Percentiles rank a stretch among this genome's conserved stretches.
These are phyloP conservation scores for Danielozyma ontarioensis DNA, from an alignment of 805 yeast species.

Conservation along the genomic window DNA sequence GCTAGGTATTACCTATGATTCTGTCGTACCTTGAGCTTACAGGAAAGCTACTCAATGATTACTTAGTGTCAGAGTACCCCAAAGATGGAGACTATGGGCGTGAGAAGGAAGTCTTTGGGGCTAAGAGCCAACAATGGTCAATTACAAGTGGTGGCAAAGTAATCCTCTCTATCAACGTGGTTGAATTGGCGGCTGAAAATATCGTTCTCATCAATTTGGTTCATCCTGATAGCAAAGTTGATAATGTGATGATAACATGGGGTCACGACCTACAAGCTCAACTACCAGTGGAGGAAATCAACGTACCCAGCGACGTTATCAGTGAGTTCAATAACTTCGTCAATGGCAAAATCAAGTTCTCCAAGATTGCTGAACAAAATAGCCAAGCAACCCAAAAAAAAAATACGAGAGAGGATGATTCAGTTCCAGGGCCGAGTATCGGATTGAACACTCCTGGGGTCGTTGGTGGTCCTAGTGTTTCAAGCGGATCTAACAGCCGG, in stretches of 20 bases:
- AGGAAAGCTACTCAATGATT: constrained; percentile 13
- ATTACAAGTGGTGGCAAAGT: constrained; percentile 4
- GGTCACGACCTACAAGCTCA: constrained; percentile 8
- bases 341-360: no score
- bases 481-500: no score
- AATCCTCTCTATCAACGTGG: constrained; percentile 6
- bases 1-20: no score
- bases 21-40: constrained; percentile 21
- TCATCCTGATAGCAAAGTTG: constrained; percentile 9
- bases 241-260: constrained; percentile 20
- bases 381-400: no score
- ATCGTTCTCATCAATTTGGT: constrained; percentile 8
- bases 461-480: no score
- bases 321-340: constrained; percentile 13
- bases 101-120: no score
- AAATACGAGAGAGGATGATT: no score
- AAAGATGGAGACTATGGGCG: no score
- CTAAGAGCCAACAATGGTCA: constrained; percentile 4
- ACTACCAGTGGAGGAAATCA: constrained; percentile 19
- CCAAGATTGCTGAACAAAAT: no score
- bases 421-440: no score
- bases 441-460: no score
- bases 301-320: constrained; percentile 15
- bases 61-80: constrained; percentile 11
- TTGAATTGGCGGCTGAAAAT: constrained; percentile 5